Evolutionary conservation across 352 stramenopile species (phyloP).

Genomic region (Aphanomyces cochlioides): DNA sequence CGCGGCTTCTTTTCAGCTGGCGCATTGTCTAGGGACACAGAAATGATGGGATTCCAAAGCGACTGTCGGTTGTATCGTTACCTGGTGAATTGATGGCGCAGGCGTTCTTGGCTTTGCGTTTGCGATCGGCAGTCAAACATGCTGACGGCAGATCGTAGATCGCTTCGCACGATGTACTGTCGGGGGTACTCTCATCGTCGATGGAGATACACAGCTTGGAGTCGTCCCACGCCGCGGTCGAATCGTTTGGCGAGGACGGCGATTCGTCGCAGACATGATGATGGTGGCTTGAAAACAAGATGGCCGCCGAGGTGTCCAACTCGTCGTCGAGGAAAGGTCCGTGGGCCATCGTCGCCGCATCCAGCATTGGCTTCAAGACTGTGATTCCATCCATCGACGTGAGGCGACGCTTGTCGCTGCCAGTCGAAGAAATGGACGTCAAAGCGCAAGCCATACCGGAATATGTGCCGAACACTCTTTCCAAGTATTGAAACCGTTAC

Average conservation of each 20-base stretch:
- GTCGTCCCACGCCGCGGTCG: neutral
- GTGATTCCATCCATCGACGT: slow-evolving; percentile 14
- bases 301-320: neutral
- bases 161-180: neutral
- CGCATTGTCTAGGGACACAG: too few species aligned
- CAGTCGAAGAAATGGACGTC: slow-evolving; percentile 2
- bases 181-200: slow-evolving; percentile 5
- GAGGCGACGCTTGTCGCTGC: neutral
- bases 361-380: neutral
- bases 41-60: neutral
- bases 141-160: slow-evolving; percentile 3
- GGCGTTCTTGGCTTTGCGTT: neutral
- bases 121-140: slow-evolving; percentile 16
- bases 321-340: slow-evolving; percentile 12
- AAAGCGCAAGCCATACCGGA: neutral
- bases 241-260: neutral
- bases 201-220: slow-evolving; percentile 15
- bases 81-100: neutral
- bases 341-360: slow-evolving; percentile 7
- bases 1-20: neutral
- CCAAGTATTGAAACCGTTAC: neutral
- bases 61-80: too few species aligned
- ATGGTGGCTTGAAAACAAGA: neutral
- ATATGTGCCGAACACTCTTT: neutral
- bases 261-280: neutral